Conservation (phyloP, 352 stramenopile genomes). For the Pseudoperonospora humuli region DNA sequence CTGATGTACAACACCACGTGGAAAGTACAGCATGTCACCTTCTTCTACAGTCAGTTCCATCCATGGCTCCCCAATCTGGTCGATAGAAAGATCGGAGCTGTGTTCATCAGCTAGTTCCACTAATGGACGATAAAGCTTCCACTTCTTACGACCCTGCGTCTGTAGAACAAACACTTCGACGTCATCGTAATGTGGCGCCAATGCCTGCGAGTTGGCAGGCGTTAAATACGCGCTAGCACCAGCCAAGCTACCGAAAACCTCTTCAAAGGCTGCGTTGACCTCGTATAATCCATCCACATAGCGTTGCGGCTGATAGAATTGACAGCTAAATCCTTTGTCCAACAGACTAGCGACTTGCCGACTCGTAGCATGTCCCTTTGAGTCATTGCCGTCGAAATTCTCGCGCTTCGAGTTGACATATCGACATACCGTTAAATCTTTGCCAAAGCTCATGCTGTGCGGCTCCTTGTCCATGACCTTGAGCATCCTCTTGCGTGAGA, state of each 20-base stretch:
- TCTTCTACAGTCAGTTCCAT: constrained; percentile 80
- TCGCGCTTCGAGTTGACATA: constrained; percentile 61
- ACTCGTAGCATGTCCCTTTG: constrained; percentile 36
- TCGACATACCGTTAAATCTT: constrained; percentile 68
- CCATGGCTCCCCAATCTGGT: constrained; percentile 67
- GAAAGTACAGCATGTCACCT: constrained; percentile 83
- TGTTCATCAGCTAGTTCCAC: constrained; percentile 69
- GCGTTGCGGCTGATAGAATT: constrained; percentile 86
- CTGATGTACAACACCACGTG: constrained; percentile 72
- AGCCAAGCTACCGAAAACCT: constrained; percentile 65
- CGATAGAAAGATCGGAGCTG: constrained; percentile 56
- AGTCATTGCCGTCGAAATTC: constrained; percentile 59
- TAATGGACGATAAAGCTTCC: constrained; percentile 78
- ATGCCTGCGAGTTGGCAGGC: constrained; percentile 62
- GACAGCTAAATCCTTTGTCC: constrained; percentile 69
- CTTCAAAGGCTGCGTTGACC: constrained; percentile 76
- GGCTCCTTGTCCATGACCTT: constrained; percentile 48
- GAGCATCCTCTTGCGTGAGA: constrained; percentile 63
- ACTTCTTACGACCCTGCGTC: constrained; percentile 82
- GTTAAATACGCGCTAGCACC: constrained; percentile 78
- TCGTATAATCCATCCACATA: constrained; percentile 66
- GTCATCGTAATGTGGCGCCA: constrained; percentile 82
- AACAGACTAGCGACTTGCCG: constrained; percentile 55
- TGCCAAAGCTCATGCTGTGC: constrained; percentile 37
- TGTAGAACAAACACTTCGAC: constrained; percentile 85